phyloP scores from a whole-genome alignment of 768 basidiomycete species.

The Lentinula sp. region DNA sequence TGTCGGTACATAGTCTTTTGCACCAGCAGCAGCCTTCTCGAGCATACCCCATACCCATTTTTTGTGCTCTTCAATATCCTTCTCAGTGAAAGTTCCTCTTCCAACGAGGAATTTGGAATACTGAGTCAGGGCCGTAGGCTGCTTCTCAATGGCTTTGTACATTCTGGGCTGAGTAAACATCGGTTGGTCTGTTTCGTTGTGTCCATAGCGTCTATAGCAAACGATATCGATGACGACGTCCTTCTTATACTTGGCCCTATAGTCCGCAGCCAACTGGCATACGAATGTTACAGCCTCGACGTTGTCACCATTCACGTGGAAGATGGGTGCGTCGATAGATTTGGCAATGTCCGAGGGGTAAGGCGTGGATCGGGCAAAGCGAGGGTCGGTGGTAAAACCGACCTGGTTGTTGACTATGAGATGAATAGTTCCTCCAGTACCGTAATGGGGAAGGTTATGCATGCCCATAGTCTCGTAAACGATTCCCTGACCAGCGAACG shows the following conservation, averaged over 20 bases:
- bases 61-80: slow-evolving; percentile 97
- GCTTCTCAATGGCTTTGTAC: slow-evolving; percentile 95
- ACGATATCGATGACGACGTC: slow-evolving; percentile 99
- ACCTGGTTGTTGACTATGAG: slow-evolving; percentile 99
- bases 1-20: slow-evolving; percentile 94
- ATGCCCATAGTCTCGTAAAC: slow-evolving; percentile 99
- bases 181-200: slow-evolving; percentile 99
- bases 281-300: slow-evolving; percentile 98
- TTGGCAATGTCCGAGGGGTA: slow-evolving; percentile 99
- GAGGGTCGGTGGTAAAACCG: slow-evolving; percentile 98
- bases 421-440: slow-evolving; percentile 97
- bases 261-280: slow-evolving; percentile 96
- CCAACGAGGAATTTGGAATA: slow-evolving; percentile 89
- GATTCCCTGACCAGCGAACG: slow-evolving; percentile 96
- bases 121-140: slow-evolving; percentile 85
- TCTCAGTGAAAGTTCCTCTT: slow-evolving; percentile 90
- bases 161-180: slow-evolving; percentile 98
- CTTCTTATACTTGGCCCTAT: slow-evolving; percentile 96
- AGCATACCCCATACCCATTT: slow-evolving; percentile 99
- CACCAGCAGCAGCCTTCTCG: slow-evolving; percentile 88
- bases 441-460: slow-evolving; percentile 91
- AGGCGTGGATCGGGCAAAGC: slow-evolving; percentile 95
- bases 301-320: slow-evolving; percentile 99
- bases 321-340: slow-evolving; percentile 95
- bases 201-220: slow-evolving; percentile 98